A percentile compares a stretch with the other conserved stretches of the same genome.
Conservation (phyloP, 2,329 filamentous ascomycete genomes). For the Aureobasidium sp. region DNA sequence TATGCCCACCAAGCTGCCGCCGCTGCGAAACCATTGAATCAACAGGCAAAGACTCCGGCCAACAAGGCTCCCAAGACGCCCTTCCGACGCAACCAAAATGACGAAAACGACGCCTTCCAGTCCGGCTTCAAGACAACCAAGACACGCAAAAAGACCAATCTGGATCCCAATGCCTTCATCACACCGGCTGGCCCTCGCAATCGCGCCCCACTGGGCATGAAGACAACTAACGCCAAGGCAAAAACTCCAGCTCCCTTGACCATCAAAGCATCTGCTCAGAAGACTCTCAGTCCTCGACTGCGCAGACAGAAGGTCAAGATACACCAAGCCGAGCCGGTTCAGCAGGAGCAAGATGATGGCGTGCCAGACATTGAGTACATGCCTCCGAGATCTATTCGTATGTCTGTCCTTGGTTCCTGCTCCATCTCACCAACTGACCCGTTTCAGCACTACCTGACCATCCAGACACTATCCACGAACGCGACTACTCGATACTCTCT, state of each 20-base stretch:
- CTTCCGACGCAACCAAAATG: constrained; percentile 65
- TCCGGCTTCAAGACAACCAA: constrained; percentile 53
- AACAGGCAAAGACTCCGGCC: constrained; percentile 71
- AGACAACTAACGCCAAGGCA: constrained; percentile 91
- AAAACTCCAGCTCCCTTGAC: constrained; percentile 49
- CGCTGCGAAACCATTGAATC: constrained; percentile 62
- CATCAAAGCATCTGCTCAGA: constrained; percentile 34
- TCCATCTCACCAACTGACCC: background rate
- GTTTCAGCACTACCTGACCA: constrained; percentile 23
- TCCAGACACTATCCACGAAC: constrained; percentile 21
- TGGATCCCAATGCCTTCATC: constrained; percentile 56
- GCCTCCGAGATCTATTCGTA: constrained; percentile 58
- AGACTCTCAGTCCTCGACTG: constrained; percentile 48
- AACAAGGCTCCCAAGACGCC: constrained; percentile 73
- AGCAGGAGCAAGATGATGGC: constrained; percentile 33
- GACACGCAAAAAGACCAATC: constrained; percentile 42
- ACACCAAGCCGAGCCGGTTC: constrained; percentile 45
- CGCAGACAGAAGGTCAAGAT: constrained; percentile 50
- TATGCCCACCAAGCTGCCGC: constrained; percentile 63
- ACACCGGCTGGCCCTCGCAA: constrained; percentile 70
- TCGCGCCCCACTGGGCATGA: constrained; percentile 79
- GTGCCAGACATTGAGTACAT: constrained; percentile 84
- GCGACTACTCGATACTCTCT: constrained; percentile 34
- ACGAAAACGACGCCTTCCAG: constrained; percentile 69
- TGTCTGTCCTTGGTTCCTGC: constrained; percentile 3